Evolutionary conservation across 352 stramenopile species (phyloP), one percentile per base, ranked within the genome.

Genomic region (Nothophytophthora sp.): DNA sequence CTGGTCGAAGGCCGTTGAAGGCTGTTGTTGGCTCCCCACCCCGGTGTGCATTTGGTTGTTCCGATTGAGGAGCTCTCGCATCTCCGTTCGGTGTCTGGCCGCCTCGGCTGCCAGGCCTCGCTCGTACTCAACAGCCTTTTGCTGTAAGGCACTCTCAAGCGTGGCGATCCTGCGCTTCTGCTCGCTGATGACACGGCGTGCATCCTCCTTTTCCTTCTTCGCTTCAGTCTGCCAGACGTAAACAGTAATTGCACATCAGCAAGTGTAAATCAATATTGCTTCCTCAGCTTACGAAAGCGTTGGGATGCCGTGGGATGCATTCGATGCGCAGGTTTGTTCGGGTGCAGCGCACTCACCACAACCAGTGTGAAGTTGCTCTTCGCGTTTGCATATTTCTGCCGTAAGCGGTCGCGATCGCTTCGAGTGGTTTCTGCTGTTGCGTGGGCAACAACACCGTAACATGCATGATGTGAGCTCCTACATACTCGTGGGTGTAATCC

Each of bases 291-390:
- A n/a, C n/a, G n/a, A n/a, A n/a, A n/a, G n/a, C n/a, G n/a, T n/a
- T n/a, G n/a, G n/a, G n/a, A n/a, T n/a, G n/a, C n/a, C n/a, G n/a
- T n/a, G n/a, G n/a, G 18, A 19, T 37, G n/a, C 6, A 18, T 32
- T 29, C 20, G 24, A 44, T 36, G 13, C 22, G n/a, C 24, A 61
- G 18, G 28, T 47, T 16, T 7, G 39, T 50, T 42, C 33, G 39
- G 5, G 27, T 32, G 3, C 11, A 35, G 34, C 2, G 4, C 20
- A 55, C 68, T 39, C 42, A 90, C 78, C 57, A 88, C 76, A 12
- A 90, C 70, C 9, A 81, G 60, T 2, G 67, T 75, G 24, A 95
- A 87, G 46, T 89, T 88, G 40, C 54, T 84, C 64, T 95, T 95
- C 19, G 80, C 84, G 38, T 91, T 92, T 12, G 76, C 49, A 51